Base-by-base conservation (phyloP, 2,329 filamentous ascomycete genomes). In the Hypoxylon sp. region DNA sequence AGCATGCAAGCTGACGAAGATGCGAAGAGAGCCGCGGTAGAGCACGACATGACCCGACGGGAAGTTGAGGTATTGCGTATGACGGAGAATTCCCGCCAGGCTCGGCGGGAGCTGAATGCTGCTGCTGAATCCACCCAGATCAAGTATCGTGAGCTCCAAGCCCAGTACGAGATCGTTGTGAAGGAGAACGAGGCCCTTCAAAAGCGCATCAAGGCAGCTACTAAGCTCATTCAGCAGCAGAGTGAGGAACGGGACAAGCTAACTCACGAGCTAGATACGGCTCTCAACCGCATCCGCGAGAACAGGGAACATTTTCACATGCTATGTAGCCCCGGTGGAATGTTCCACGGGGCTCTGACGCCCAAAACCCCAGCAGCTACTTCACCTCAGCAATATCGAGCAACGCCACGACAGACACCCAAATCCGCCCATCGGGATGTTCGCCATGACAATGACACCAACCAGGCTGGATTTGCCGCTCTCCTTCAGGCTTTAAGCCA, bases 11-110 rank as follows among this genome's bases (percentile, higher is more conserved):
- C 92, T 61, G 90, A 91, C 54, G 94, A 97, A 73, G 91, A 94
- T 31, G 89, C 93, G 8, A 95, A 97, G 80, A 90, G 94, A 27
- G 94, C 95, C 73, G 92, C 91, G 37, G 95, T 98, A 4, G 95
- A 98, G 80, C 92, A 97, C 75, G 92, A 96, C 72, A 95, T 98
- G 88, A 92, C 91, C n/a, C 89, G 93, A 69, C 88, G 92, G 22
- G 94, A 98, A 80, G 91, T 97, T 20, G 92, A 97, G 69, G 92
- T 95, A 11, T 83, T 98, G 30, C 91, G 94, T 67, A 86, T 87
- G 69, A 90, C 90, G 13, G 92, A 96, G 76, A 88, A 92, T 77
- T 88, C 89, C 57, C 88, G 87, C 57, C 89, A 91, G 67, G 86
- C 86, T 3, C 84, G 85, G 50, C 84, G 83, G 22, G 86, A 89